A percentile compares a stretch with the other conserved stretches of the same genome.
Conservation (phyloP, 805 yeast genomes). For the Candida khao-thaluensis region DNA sequence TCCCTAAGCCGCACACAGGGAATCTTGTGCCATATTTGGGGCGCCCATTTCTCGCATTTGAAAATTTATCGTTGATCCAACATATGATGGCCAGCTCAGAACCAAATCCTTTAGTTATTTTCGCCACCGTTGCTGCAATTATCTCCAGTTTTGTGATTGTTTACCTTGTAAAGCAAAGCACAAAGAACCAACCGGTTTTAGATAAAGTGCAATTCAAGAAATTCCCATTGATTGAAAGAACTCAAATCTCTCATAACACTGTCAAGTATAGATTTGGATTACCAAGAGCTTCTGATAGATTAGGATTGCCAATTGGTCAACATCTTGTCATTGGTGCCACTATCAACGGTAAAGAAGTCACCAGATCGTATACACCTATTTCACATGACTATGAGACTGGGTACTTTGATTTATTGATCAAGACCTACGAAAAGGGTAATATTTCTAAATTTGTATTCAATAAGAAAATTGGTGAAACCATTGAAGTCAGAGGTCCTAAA, state of each 20-base stretch:
- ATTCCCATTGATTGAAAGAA: constrained; percentile 78
- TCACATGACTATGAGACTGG: constrained; percentile 79
- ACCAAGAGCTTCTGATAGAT: constrained; percentile 67
- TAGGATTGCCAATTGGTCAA: constrained; percentile 94
- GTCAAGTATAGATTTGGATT: constrained; percentile 81
- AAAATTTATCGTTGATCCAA: background rate
- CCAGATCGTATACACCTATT: constrained; percentile 88
- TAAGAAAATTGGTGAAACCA: constrained; percentile 73
- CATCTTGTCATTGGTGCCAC: constrained; percentile 79
- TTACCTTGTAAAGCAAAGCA: constrained; percentile 34
- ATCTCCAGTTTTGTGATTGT: constrained; percentile 32
- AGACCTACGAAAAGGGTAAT: constrained; percentile 82
- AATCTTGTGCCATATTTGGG: background rate
- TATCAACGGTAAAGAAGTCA: constrained; percentile 75
- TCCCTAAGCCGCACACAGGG: background rate
- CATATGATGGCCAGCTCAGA: constrained; percentile 21
- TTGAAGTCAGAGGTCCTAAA: constrained; percentile 85
- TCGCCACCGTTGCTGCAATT: constrained; percentile 40
- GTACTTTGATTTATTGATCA: constrained; percentile 79
- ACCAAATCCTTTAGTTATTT: constrained; percentile 40
- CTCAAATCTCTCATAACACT: constrained; percentile 74
- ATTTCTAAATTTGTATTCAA: constrained; percentile 72
- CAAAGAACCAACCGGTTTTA: constrained; percentile 51
- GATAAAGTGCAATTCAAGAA: constrained; percentile 66
- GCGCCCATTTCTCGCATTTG: background rate